Conservation (phyloP, 2,329 filamentous ascomycete species). For the Calonectria hongkongensis region DNA sequence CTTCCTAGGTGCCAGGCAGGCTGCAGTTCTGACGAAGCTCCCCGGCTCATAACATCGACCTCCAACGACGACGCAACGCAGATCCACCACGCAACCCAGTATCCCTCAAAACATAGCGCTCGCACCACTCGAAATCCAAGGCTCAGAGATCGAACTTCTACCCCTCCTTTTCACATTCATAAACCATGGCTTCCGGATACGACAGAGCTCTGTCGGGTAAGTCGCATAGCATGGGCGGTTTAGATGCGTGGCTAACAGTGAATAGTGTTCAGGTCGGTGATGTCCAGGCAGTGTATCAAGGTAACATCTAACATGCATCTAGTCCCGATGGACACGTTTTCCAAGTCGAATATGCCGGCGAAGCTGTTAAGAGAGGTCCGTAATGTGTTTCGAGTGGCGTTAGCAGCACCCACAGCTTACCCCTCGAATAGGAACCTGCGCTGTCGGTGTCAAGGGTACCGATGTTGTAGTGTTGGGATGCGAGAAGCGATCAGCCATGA, state of each 20-base stretch:
- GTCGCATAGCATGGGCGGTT: constrained; percentile 59
- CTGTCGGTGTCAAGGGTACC: constrained; percentile 95
- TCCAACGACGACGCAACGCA: constrained; percentile 45
- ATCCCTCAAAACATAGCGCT: constrained; percentile 33
- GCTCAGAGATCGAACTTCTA: constrained; percentile 27
- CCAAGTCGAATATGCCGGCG: constrained; percentile 99
- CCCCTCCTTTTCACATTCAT: constrained; percentile 31
- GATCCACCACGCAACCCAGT: constrained; percentile 42
- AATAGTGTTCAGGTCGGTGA: constrained; percentile 87
- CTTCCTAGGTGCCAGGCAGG: constrained; percentile 57
- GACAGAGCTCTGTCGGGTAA: constrained; percentile 99
- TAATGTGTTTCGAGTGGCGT: constrained; percentile 40
- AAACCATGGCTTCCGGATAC: constrained; percentile 91
- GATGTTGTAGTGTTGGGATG: constrained; percentile 97
- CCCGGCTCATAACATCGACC: constrained; percentile 53
- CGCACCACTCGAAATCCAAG: constrained; percentile 9
- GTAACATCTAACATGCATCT: constrained; percentile 64
- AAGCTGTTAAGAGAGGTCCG: constrained; percentile 97
- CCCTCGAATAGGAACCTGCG: constrained; percentile 85
- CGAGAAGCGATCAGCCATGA: constrained; percentile 99
- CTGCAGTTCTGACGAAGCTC: constrained; percentile 65
- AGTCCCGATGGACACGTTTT: constrained; percentile 99
- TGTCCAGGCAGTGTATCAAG: constrained; percentile 31
- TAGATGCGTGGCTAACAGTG: constrained; percentile 66
- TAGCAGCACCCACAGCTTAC: constrained; percentile 42